Evolutionary conservation across 2,329 filamentous ascomycete species (phyloP), one percentile per base, ranked within the genome.

Genomic region (Beauveria rudraprayagi): DNA sequence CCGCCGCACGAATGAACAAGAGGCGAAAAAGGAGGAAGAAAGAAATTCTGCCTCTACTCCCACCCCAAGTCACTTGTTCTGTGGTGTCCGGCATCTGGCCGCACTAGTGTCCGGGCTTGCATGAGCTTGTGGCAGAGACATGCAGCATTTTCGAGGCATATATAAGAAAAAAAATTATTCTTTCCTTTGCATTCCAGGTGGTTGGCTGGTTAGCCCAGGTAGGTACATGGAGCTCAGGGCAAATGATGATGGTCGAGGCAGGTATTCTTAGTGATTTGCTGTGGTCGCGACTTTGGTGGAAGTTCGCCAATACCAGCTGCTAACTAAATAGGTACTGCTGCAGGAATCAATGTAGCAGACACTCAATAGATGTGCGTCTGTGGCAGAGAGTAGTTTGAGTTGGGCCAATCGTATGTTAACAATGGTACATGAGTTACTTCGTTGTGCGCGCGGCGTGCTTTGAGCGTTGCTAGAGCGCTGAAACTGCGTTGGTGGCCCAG

Each of bases 51-150:
- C 34, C 34, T 37, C 34, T 37, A 6, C 34, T 37, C 34, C 34
- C 34, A 37, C 34, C 30, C 34, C 34, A 37, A 37, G 34, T 6
- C 34, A 37, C 34, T 37, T 37, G 34, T 37, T 5, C 34, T 37
- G 34, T 34, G 30, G 47, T 51, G 47, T 51, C 26, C 47, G 56
- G 56, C 56, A 52, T 30, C 40, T 52, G n/a, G 56, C 56, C 52
- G 56, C 56, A 59, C 47, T 59, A 59, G 56, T 52, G 56, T 40
- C 56, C 37, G 46, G 44, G 56, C 34, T 40, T 59, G 56, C 56
- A 59, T 44, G 47, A 48, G 47, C 46, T 26, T 51, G 56, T 52
- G 56, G 37, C 47, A 59, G 47, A 59, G 56, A 59, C 56, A 59
- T 52, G 56, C 56, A 59, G 46, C 34, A 28, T 22, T 37, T 37